Conservation (phyloP, 1,284 basidiomycete species). For the Schizopora paradoxa region DNA sequence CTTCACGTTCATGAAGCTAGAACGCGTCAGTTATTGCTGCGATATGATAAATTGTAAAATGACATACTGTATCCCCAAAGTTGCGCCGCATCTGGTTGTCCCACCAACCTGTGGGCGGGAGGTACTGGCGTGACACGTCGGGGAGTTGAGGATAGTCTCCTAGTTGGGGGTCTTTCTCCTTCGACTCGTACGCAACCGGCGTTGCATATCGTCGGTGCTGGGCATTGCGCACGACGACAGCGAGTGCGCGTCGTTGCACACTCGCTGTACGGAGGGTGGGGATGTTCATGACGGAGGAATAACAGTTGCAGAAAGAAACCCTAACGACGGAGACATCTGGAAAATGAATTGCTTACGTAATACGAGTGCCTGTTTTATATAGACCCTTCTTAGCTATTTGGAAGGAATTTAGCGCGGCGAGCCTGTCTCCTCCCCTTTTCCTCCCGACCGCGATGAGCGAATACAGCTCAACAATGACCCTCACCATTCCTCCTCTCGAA, state of each 20-base stretch:
- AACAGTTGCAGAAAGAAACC: too few species aligned
- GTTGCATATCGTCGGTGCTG: constrained; percentile 29
- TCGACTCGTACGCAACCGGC: constrained; percentile 21
- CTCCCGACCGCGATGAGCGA: not conserved
- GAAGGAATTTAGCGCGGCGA: too few species aligned
- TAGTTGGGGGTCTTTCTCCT: constrained; percentile 59
- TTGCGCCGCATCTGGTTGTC: constrained; percentile 80
- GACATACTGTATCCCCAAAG: constrained; percentile 74
- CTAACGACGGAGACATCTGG: too few species aligned
- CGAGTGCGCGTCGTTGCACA: constrained; percentile 12
- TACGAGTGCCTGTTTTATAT: too few species aligned
- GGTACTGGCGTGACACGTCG: constrained; percentile 60
- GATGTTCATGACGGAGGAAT: constrained; percentile 10
- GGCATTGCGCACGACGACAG: constrained; percentile 16
- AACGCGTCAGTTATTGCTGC: constrained; percentile 1
- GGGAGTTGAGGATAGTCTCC: constrained; percentile 77
- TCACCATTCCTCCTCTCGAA: constrained; percentile 16
- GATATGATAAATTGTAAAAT: constrained; percentile 14
- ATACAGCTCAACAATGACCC: too few species aligned
- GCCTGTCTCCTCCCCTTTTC: not conserved
- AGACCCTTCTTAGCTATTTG: too few species aligned
- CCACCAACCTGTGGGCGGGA: constrained; percentile 75
- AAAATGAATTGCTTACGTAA: too few species aligned
- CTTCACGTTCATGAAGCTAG: constrained; percentile 81
- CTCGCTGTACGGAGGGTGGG: constrained; percentile 9